These are phyloP conservation scores for Fibroporia radiculosa DNA, from an alignment of 768 basidiomycete species.

Conservation along the genomic window DNA sequence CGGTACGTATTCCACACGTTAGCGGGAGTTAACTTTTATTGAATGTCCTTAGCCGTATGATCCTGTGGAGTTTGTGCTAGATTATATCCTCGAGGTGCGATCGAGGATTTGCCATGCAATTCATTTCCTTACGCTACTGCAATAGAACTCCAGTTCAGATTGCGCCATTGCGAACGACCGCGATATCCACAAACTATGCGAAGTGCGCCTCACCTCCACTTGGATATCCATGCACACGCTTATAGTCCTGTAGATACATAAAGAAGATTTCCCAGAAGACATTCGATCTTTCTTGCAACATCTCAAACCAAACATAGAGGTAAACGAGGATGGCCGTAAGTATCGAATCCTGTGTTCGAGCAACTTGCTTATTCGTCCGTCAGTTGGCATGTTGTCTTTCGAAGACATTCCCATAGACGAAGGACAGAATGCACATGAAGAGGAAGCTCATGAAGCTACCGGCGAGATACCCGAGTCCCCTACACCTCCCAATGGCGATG, in stretches of 20 bases:
- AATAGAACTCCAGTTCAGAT: slow-evolving; percentile 8
- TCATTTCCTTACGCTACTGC: not conserved
- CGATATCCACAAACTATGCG: slow-evolving; percentile 5
- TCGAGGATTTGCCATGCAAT: not conserved
- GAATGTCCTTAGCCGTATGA: slow-evolving; percentile 1
- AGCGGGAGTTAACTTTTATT: not conserved
- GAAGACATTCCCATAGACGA: not conserved
- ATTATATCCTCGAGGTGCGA: slow-evolving; percentile 10
- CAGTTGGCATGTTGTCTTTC: slow-evolving; percentile 2
- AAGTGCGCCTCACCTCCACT: not conserved
- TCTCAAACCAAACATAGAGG: slow-evolving; percentile 5
- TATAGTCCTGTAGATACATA: not conserved
- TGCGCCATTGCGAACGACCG: slow-evolving; percentile 10
- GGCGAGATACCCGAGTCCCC: not conserved
- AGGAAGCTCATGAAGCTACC: not conserved
- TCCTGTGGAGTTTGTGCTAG: slow-evolving; percentile 9
- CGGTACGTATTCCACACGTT: not conserved
- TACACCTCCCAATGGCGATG: not conserved
- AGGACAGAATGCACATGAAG: not conserved
- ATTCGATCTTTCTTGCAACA: not conserved
- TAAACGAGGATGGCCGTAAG: slow-evolving; percentile 10
- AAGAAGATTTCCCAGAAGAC: slow-evolving; percentile 5
- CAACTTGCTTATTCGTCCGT: not conserved
- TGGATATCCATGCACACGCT: not conserved
- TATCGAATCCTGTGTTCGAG: not conserved